Evolutionary conservation across 345 rosid genomes (phyloP).

Genomic region (Eucalyptus curtisii): DNA sequence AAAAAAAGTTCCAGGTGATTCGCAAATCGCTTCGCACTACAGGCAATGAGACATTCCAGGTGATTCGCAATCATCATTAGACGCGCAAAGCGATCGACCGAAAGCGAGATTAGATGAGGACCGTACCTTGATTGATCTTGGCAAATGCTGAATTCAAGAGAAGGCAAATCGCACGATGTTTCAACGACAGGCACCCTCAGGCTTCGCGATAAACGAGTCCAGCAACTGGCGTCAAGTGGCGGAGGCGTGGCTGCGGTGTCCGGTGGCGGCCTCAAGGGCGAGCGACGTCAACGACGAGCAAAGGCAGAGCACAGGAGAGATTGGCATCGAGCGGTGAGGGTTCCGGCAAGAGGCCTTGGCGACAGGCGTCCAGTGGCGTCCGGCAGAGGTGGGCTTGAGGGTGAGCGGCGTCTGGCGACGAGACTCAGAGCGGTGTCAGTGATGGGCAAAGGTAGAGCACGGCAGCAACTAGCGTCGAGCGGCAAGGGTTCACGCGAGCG

Average conservation of each 20-base stretch:
- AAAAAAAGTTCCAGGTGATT: too few relatives aligned
- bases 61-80: neutral
- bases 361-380: too few relatives aligned
- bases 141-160: neutral
- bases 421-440: too few relatives aligned
- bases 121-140: neutral
- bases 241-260: too few relatives aligned
- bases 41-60: neutral
- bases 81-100: neutral
- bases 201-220: too few relatives aligned
- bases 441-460: too few relatives aligned
- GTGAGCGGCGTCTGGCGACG: too few relatives aligned
- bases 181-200: neutral
- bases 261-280: accelerated
- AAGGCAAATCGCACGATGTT: neutral
- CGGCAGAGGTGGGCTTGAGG: too few relatives aligned
- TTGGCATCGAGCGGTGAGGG: too few relatives aligned
- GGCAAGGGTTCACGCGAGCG: accelerated
- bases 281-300: accelerated
- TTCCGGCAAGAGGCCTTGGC: too few relatives aligned
- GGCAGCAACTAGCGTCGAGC: too few relatives aligned
- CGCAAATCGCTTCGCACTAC: neutral
- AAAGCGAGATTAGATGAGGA: neutral
- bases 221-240: accelerated
- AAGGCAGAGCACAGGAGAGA: too few relatives aligned